These are phyloP conservation scores for Penstemon newberryi DNA, from an alignment of 257 asterid species.

Conservation along the genomic window DNA sequence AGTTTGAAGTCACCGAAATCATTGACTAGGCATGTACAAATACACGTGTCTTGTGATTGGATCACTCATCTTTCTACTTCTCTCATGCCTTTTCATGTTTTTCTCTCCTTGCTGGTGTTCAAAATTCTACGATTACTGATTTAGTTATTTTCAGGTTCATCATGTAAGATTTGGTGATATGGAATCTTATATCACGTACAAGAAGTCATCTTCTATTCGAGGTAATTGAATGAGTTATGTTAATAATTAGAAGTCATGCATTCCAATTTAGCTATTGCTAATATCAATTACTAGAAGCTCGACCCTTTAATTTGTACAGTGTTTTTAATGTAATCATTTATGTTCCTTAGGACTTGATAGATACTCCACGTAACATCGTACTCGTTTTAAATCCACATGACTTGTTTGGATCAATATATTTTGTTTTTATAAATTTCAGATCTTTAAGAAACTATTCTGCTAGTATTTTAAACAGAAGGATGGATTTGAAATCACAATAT, in stretches of 20 bases:
- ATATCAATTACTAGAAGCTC: neutral
- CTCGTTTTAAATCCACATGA: too few species aligned
- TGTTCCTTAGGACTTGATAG: neutral
- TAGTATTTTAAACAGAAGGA: too few species aligned
- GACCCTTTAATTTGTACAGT: neutral
- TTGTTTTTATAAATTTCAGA: too few species aligned
- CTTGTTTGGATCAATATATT: too few species aligned
- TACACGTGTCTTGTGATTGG: too few species aligned
- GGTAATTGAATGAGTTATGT: slow-evolving; percentile 30
- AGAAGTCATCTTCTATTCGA: slow-evolving; percentile 30
- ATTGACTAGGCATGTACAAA: too few species aligned
- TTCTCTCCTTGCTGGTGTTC: neutral
- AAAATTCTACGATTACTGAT: neutral
- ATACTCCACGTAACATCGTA: too few species aligned
- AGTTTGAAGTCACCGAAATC: too few species aligned
- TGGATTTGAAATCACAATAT: too few species aligned
- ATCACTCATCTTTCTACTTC: too few species aligned
- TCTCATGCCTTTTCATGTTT: neutral
- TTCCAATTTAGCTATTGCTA: neutral
- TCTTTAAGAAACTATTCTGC: too few species aligned
- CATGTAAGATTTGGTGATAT: slow-evolving; percentile 42
- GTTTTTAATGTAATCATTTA: neutral
- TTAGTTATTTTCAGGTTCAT: slow-evolving; percentile 43
- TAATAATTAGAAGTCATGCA: neutral
- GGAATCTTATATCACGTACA: slow-evolving; percentile 45